Evolutionary conservation across 1,139 yeast species (phyloP), one percentile per base, ranked within the genome.

Genomic region (Trichomonascaceae sp.): DNA sequence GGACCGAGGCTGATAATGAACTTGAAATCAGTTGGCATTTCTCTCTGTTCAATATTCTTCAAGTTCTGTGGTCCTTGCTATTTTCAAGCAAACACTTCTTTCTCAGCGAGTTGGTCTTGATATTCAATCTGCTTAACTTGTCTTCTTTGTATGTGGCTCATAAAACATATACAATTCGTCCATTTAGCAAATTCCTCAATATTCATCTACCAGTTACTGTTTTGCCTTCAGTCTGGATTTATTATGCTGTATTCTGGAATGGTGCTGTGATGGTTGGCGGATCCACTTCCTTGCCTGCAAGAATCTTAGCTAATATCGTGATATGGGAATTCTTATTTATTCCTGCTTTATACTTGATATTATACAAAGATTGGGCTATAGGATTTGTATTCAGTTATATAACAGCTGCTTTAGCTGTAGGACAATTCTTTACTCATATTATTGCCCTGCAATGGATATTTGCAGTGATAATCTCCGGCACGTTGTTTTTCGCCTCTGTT

Each of bases 371-470:
- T 70, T 87, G 87, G 81, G 83, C 85, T 2, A 71, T 83, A 54
- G 91, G 89, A 8, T 69, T 85, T 48, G 73, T 83, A 50, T 74
- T 83, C 19, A 70, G 84, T 32, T 76, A 79, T 60, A 73, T 87
- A 61, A 74, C 77, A 58, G 76, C 85, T 59, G 91, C 87, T 36
- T 68, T 87, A 49, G 93, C 83, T 2, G 74, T 85, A 52, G 84
- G 85, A 55, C 96, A 87, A 70, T 68, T 87, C 57, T 76, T 83
- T 64, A 79, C 82, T 54, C 85, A 81, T 71, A 73, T 80, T 32
- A 77, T 87, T 72, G 93, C 93, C 2, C 75, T 87, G 58, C 95
- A 87, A 72, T 87, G 95, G 95, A 81, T 85, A 60, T 87, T 87
- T 73, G 95, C 90, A 9, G 82, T 85, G 61, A 70, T 79, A 54